A percentile compares a stretch with the other conserved stretches of the same genome.
phyloP scores from a whole-genome alignment of 345 rosid species.

The Euphorbia pulcherrima region DNA sequence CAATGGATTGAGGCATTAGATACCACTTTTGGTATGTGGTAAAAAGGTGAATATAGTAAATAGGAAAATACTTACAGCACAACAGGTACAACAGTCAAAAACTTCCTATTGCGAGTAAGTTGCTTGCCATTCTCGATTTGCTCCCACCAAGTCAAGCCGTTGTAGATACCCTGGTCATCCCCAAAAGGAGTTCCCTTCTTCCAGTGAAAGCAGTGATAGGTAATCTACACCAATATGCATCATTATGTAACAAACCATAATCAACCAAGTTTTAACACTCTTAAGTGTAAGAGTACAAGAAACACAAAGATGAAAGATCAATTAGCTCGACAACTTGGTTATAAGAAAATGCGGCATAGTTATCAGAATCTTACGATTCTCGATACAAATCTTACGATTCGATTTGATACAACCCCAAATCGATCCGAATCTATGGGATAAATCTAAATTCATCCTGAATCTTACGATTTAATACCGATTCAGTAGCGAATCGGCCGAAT shows the following conservation, averaged over 20 bases:
- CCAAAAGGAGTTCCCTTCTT: constrained; percentile 98
- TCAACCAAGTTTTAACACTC: not conserved
- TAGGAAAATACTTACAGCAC: constrained; percentile 62
- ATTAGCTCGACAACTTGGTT: not conserved
- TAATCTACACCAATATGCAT: constrained; percentile 47
- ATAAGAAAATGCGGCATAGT: not conserved
- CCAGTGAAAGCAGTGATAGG: constrained; percentile 98
- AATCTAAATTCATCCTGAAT: too few species aligned
- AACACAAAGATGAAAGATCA: too few species aligned
- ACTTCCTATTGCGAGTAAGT: constrained; percentile 90
- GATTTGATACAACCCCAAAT: too few species aligned
- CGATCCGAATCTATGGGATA: too few species aligned
- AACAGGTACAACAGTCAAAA: constrained; percentile 83
- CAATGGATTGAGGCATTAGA: not conserved
- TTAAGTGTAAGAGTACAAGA: not conserved
- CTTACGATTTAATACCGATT: too few species aligned
- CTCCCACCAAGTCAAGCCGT: constrained; percentile 97
- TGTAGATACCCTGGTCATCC: constrained; percentile 96
- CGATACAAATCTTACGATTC: too few species aligned
- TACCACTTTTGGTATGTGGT: not conserved
- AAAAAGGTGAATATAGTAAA: not conserved
- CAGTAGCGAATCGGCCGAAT: too few species aligned
- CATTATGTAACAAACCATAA: not conserved
- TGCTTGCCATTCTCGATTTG: constrained; percentile 94
- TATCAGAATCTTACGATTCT: too few species aligned